These are phyloP conservation scores for Exophiala sp. DNA, from an alignment of 2,329 filamentous ascomycete species.

Conservation along the genomic window DNA sequence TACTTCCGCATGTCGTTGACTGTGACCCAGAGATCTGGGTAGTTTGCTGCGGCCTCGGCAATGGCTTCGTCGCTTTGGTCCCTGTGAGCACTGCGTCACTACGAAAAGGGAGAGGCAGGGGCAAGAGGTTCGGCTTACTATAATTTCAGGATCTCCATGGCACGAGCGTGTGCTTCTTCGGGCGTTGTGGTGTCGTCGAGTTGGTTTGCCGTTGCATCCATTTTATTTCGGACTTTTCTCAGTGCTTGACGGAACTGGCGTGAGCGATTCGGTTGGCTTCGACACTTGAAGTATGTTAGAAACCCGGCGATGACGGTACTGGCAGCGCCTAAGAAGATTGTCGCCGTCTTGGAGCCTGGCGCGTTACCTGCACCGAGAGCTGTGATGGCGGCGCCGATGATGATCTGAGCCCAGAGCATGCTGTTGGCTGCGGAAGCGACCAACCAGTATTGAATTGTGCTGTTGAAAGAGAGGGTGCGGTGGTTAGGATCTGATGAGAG, in stretches of 20 bases:
- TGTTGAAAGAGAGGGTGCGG: neutral
- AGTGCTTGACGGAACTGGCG: neutral
- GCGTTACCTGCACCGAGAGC: conserved; percentile 1
- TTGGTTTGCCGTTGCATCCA: conserved; percentile 1
- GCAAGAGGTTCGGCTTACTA: neutral
- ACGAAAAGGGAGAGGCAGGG: neutral
- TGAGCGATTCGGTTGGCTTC: neutral
- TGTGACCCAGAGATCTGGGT: neutral
- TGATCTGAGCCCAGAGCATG: conserved; percentile 13
- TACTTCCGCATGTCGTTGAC: neutral
- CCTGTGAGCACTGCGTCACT: too few relatives aligned
- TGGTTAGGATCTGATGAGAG: neutral
- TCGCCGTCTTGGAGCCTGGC: neutral
- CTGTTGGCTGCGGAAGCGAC: conserved; percentile 3
- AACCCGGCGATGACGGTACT: neutral
- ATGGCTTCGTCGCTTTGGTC: conserved; percentile 5
- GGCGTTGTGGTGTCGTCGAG: neutral
- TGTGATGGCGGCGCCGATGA: conserved; percentile 10
- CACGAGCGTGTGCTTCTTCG: neutral
- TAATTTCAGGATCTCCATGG: neutral
- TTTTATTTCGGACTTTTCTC: conserved; percentile 1
- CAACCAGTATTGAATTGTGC: conserved; percentile 4
- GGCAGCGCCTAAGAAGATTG: neutral
- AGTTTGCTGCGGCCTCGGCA: neutral
- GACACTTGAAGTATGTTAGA: neutral